Base-by-base conservation (phyloP, 306 rosid species). In the Trifolium pratense region DNA sequence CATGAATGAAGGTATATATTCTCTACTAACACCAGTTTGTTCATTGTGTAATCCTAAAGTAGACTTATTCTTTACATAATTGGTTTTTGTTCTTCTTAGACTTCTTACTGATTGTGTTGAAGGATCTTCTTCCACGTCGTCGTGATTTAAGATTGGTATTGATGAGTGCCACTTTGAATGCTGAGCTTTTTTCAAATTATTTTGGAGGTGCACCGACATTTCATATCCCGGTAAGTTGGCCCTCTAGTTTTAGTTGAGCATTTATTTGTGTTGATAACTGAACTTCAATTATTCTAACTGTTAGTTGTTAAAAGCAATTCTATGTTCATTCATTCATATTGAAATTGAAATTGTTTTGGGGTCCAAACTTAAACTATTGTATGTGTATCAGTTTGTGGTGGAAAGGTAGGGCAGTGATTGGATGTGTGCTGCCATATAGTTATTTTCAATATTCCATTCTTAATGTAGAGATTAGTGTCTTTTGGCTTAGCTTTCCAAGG, bases 101-200 rank as follows among this genome's bases (percentile, higher is more conserved):
- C 83, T 95, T 95, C 87, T 89, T 95, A 68, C 92, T 95, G 36
- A 95, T 95, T 83, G 97, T 95, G 78, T 87, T 95, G 39, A 95
- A 91, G 85, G 97, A 95, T 78, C 97, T 95, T 69, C 97, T 95
- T 73, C 90, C 96, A 71, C 92, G 88, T 29, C 93, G 97, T 10
- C 97, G 87, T 46, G 97, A 95, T 70, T 82, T 95, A 57, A 90
- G 95, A 77, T 69, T 95, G 84, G 86, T 90, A 83, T 84, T 95
- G 80, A 95, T 95, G 99, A 95, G 99, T 82, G 99, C 99, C 58
- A 91, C 97, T 80, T 84, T 95, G 78, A 92, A 95, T 74, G 92
- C 99, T 13, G 96, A 91, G 76, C 90, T 91, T 49, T 95, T 95
- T 75, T 89, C 97, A 1, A 90, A 88, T 78, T 95, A 86, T 87